Base-by-base conservation (phyloP, 2,329 filamentous ascomycete genomes). In the Lachnellula suecica region DNA sequence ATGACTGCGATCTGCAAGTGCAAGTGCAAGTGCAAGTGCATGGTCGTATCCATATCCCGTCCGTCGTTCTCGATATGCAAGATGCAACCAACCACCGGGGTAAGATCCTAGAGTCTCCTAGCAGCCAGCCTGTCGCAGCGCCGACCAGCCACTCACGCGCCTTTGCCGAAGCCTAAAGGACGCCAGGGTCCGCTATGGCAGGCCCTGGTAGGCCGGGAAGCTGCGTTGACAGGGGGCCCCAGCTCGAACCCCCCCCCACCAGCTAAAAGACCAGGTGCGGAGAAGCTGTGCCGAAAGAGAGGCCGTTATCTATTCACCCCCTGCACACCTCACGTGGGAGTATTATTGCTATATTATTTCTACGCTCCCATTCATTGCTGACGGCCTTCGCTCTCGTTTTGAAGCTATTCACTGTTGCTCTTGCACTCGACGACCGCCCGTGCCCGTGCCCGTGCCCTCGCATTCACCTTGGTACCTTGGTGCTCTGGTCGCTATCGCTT, bases 81-180 rank as follows among this genome's bases (percentile, higher is more conserved):
- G 37, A 56, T 60, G 59, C 59, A 59, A 61, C 54, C 54, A 61
- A 49, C 51, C 52, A 53, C 49, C 49, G 54, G 57, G 51, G 45
- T 44, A 45, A 19, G 34, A 41, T 22, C 17, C 17, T n/a, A n/a
- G n/a, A n/a, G n/a, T 38, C 4, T 22, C 19, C 17, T 19, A 10
- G 4, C 8, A 19, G 7, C 11, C 2, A 40, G 37, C 17, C 1
- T n/a, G 29, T 35, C 11, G 37, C 37, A 7, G 5, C 11, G 19
- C 6, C 20, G 19, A n/a, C n/a, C 8, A 40, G 37, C 37, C 37
- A 40, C 19, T 40, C 37, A 40, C 19, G 5, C 37, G 37, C 37
- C 37, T 19, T 19, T 19, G 37, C 37, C 37, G 37, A n/a, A 4
- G 22, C 19, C 9, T 17, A 17, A n/a, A 15, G 4, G 13, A 34